Conservation (phyloP, 1,284 basidiomycete species). For the Rhizopogon hawkerae region DNA sequence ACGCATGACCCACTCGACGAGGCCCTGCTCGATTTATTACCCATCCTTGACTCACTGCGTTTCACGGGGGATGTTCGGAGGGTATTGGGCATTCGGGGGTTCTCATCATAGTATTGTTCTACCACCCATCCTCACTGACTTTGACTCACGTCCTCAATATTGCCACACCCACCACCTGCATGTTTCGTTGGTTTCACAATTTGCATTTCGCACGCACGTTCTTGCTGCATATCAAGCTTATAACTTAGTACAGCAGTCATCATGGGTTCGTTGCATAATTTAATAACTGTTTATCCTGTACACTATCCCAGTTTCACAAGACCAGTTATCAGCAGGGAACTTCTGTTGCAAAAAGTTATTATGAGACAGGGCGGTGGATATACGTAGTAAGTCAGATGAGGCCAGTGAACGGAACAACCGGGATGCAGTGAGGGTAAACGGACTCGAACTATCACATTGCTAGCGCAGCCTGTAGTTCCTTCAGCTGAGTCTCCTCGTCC, state of each 20-base stretch:
- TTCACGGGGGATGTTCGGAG: constrained; percentile 94
- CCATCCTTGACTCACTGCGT: constrained; percentile 89
- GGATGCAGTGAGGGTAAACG: constrained; percentile 8
- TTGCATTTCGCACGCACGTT: constrained; percentile 19
- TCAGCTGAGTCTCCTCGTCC: constrained; percentile 90
- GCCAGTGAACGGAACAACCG: constrained; percentile 13
- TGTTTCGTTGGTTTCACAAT: constrained; percentile 14
- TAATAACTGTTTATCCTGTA: constrained; percentile 32
- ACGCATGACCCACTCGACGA: constrained; percentile 96
- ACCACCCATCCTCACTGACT: constrained; percentile 1
- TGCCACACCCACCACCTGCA: constrained; percentile 21
- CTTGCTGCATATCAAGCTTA: constrained; percentile 19
- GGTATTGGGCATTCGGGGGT: constrained; percentile 78
- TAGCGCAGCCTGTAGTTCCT: constrained; percentile 84
- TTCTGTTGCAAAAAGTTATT: constrained; percentile 18
- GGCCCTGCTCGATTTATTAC: constrained; percentile 90
- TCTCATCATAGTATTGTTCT: constrained; percentile 26
- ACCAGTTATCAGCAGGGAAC: constrained; percentile 16
- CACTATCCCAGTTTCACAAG: constrained; percentile 22
- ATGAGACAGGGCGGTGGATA: constrained; percentile 24
- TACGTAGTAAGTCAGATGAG: constrained; percentile 26
- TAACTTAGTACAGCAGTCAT: constrained; percentile 24
- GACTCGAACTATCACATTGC: constrained; percentile 55
- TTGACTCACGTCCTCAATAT: constrained; percentile 4
- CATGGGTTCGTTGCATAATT: constrained; percentile 25